Base-by-base conservation (phyloP, 108 stramenopile species). In the Halocafeteria seosinensis region DNA sequence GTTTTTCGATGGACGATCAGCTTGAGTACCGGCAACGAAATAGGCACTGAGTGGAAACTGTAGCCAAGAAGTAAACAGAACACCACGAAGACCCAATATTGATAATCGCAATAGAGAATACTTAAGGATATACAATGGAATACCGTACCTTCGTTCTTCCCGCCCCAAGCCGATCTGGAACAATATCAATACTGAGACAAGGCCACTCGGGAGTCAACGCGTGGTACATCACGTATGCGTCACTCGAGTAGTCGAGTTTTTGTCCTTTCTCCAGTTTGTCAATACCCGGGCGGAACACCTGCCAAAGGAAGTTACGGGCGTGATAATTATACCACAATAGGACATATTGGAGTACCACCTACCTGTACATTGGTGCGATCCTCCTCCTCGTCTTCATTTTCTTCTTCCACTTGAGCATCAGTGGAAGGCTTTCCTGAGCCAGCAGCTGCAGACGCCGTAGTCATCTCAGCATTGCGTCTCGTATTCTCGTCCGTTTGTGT, bases 211-310 rank as follows among this genome's bases (percentile, higher is more conserved):
- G 81, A 0, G 81, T 74, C 32, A 98, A 63, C 24, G 85, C 79
- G 61, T 98, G 95, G 70, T 90, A 85, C 92, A 95, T 92, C 61
- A 86, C 85, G 81, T 98, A 98, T 5, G 95, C 95, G 2, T 81
- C 74, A 36, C 84, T 86, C 68, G 93, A 92, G 83, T 88, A 89
- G 70, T 92, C 93, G 27, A 98, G 76, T 50, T 82, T 63, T 57
- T 84, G 74, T 25, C 68, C 78, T 37, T 79, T 71, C 24, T 34
- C n/a, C 17, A 81, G 69, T 1, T 62, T 1, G 34, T 74, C 71
- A n/a, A 50, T 35, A 47, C 68, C 73, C 30, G 77, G 55, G 31
- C 73, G 42, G 60, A 67, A 28, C 77, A 81, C 53, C 53, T 55
- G 53, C 53, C 30, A 5, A 47, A 47, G 17, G n/a, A 47, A 21